Percentiles rank a stretch among this genome's conserved stretches.
These are phyloP conservation scores for Neopestalotiopsis sp. DNA, from an alignment of 2,329 filamentous ascomycete genomes.

Conservation along the genomic window DNA sequence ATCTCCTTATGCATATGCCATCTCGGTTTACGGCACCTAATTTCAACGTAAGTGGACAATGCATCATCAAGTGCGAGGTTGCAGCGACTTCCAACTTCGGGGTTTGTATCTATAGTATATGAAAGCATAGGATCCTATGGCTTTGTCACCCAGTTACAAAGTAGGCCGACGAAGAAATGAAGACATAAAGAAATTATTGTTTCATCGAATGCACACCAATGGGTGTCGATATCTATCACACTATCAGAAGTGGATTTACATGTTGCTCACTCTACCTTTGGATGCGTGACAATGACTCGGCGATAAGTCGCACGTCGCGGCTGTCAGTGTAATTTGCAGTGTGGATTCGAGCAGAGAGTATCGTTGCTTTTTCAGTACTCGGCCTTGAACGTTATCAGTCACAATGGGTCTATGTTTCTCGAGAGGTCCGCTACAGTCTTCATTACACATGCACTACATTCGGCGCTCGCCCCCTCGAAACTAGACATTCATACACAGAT, in stretches of 20 bases:
- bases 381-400: not conserved
- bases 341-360: not conserved
- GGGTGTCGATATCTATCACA: too few species aligned
- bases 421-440: not conserved
- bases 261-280: not conserved
- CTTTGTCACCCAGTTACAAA: not conserved
- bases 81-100: not conserved
- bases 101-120: not conserved
- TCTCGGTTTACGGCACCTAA: not conserved
- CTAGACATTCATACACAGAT: too few species aligned
- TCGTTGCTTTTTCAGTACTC: not conserved
- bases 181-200: too few species aligned
- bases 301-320: not conserved
- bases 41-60: not conserved
- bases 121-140: not conserved
- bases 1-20: constrained; percentile 1
- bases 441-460: too few species aligned
- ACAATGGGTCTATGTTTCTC: not conserved
- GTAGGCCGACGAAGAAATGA: not conserved
- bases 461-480: too few species aligned
- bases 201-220: too few species aligned
- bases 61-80: not conserved
- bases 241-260: not conserved
- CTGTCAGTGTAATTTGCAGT: not conserved
- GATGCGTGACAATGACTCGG: not conserved